Base-by-base conservation (phyloP, 2,329 filamentous ascomycete species). In the Escovopsis sp. region DNA sequence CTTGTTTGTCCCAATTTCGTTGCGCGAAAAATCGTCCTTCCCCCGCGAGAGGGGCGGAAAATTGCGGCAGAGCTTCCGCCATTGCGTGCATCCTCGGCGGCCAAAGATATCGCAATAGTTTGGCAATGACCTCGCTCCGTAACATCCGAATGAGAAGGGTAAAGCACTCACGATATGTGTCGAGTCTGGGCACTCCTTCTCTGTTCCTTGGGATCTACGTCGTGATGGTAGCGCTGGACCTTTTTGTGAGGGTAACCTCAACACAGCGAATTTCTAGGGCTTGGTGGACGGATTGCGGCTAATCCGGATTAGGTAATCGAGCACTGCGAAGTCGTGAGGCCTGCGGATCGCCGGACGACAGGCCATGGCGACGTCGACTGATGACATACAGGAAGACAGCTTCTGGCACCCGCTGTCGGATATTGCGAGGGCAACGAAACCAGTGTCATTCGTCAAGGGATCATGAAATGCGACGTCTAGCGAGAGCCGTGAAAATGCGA, bases 251-350 rank as follows among this genome's bases (percentile, higher is more conserved):
- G 48, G 45, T 50, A 54, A 52, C 49, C 47, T 48, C 28, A 46
- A 25, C 48, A 48, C 49, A 48, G 51, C 50, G 51, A 61, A 62
- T 57, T 56, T 60, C 58, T 62, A 62, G 60, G 60, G 60, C 58
- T 63, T 60, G 56, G 53, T 55, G 55, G 49, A 46, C 47, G 48
- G 46, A 43, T 25, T 45, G 39, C 41, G 49, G 54, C 56, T 60
- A 59, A 53, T 31, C 52, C 43, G 26, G 38, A 58, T 62, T 61
- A 58, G 52, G 57, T 55, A 61, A 57, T 55, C 57, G 51, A 31
- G n/a, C 39, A 40, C 33, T 42, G 38, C 31, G 13, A 25, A 11
- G 16, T 16, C 17, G 15, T 19, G 16, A 29, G 30, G 30, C 38
- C 31, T 31, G 30, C 26, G 15, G 31, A 17, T 15, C 27, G 34